phyloP scores from a whole-genome alignment of 1,139 yeast species.

The Pneumocystis murina region DNA sequence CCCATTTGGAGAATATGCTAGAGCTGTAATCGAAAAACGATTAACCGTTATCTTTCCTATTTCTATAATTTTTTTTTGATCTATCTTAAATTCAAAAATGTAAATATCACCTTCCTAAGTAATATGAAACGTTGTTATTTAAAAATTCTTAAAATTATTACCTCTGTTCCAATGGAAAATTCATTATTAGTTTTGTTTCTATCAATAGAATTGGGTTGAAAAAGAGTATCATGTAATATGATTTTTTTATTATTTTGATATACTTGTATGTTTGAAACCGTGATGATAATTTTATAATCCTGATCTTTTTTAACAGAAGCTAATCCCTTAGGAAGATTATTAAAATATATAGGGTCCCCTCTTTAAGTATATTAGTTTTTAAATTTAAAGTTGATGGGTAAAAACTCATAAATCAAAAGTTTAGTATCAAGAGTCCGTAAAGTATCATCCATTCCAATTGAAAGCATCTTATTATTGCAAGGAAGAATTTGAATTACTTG shows the following conservation, averaged over 20 bases:
- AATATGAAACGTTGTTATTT: not conserved
- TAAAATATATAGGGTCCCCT: conserved; percentile 21
- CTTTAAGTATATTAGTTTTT: not conserved
- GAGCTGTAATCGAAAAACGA: conserved; percentile 40
- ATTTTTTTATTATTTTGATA: conserved; percentile 21
- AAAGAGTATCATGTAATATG: conserved; percentile 9
- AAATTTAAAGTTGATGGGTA: not conserved
- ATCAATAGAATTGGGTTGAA: conserved; percentile 24
- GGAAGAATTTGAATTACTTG: conserved; percentile 35
- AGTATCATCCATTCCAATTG: conserved; percentile 86
- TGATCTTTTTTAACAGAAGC: conserved; percentile 21
- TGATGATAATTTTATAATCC: conserved; percentile 28
- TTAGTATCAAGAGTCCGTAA: conserved; percentile 34
- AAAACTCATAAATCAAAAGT: conserved; percentile 12
- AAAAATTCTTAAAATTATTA: not conserved
- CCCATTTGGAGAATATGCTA: conserved; percentile 60
- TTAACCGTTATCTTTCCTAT: not conserved
- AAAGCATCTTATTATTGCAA: conserved; percentile 24
- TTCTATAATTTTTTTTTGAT: conserved; percentile 4
- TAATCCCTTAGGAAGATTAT: conserved; percentile 52
- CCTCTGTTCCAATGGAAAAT: conserved; percentile 11
- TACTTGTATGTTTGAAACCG: conserved; percentile 33
- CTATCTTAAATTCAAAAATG: conserved; percentile 5
- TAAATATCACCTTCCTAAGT: conserved; percentile 3
- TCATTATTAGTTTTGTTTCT: conserved; percentile 18